A percentile compares a stretch with the other conserved stretches of the same genome.
Evolutionary conservation across 768 basidiomycete genomes (phyloP).

Genomic region (Lactarius psammicola): DNA sequence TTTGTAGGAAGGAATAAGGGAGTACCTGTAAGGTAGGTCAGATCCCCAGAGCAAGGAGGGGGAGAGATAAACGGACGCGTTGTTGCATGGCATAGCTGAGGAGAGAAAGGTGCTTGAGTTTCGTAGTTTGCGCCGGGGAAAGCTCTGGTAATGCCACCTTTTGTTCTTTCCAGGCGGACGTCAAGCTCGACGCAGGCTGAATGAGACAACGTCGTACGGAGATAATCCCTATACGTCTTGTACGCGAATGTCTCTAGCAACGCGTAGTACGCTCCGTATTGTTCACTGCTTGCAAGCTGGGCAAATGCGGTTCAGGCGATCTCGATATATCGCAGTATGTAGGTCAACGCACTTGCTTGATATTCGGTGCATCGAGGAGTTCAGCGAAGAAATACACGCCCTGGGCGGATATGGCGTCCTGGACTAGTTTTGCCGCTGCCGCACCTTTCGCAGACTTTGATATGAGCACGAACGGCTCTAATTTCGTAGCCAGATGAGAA

Average conservation of each 20-base stretch:
- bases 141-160: conserved; percentile 65
- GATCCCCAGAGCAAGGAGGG: neutral
- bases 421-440: conserved; percentile 83
- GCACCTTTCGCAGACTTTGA: conserved; percentile 91
- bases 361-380: conserved; percentile 75
- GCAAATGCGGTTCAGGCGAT: neutral
- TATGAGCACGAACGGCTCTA: conserved; percentile 90
- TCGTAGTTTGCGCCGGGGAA: conserved; percentile 70
- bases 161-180: conserved; percentile 47
- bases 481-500: conserved; percentile 59
- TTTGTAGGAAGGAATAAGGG: conserved; percentile 71
- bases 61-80: conserved; percentile 52
- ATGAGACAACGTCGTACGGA: conserved; percentile 45
- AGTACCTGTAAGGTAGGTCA: conserved; percentile 56
- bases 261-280: conserved; percentile 56
- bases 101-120: conserved; percentile 91
- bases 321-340: neutral
- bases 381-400: conserved; percentile 94
- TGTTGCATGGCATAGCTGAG: conserved; percentile 76
- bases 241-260: conserved; percentile 88
- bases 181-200: neutral
- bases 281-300: conserved; percentile 67
- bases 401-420: conserved; percentile 82
- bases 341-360: conserved; percentile 66
- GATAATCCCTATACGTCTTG: conserved; percentile 81